Conservation (phyloP, 2,329 filamentous ascomycete genomes). For the Raffaelea deltoideospora region DNA sequence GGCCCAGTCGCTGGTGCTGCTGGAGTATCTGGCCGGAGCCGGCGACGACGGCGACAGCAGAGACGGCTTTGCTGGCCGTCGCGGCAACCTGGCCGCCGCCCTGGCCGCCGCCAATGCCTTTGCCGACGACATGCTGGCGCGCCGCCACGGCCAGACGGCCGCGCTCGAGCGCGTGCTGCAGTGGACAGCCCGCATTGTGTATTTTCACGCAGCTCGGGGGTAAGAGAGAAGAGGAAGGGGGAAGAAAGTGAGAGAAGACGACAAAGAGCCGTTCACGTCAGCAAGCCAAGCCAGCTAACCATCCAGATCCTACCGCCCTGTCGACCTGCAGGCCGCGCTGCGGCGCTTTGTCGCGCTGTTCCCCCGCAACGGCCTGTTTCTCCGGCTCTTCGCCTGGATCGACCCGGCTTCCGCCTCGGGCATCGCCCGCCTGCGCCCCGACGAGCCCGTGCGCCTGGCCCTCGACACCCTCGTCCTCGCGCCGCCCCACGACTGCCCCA, state of each 20-base stretch:
- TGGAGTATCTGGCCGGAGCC: slow-evolving; percentile 45
- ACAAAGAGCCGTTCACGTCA: no score
- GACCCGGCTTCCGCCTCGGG: slow-evolving; percentile 28
- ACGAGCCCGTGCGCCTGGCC: slow-evolving; percentile 60
- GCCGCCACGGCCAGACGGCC: slow-evolving; percentile 16
- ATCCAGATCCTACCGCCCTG: slow-evolving; percentile 49
- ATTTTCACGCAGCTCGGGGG: slow-evolving; percentile 46
- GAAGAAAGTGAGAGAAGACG: no score
- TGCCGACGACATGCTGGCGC: slow-evolving; percentile 26
- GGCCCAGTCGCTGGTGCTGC: slow-evolving; percentile 47
- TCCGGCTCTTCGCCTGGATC: slow-evolving; percentile 58
- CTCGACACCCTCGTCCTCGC: slow-evolving; percentile 37
- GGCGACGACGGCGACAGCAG: slow-evolving; percentile 23
- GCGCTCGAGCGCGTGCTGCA: slow-evolving; percentile 54
- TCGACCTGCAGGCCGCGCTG: slow-evolving; percentile 47
- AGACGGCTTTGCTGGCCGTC: slow-evolving; percentile 22
- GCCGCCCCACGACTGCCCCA: slow-evolving; percentile 22
- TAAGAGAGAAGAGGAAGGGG: no score
- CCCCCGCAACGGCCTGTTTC: slow-evolving; percentile 62
- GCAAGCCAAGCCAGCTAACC: no score
- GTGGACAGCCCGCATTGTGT: slow-evolving; percentile 48
- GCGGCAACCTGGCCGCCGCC: slow-evolving; percentile 41
- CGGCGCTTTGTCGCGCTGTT: slow-evolving; percentile 45
- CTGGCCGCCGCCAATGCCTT: slow-evolving; percentile 25
- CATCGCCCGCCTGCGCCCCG: slow-evolving; percentile 37